Base-by-base conservation (phyloP, 495 filamentous ascomycete species). In the Aspergillus panamensis region DNA sequence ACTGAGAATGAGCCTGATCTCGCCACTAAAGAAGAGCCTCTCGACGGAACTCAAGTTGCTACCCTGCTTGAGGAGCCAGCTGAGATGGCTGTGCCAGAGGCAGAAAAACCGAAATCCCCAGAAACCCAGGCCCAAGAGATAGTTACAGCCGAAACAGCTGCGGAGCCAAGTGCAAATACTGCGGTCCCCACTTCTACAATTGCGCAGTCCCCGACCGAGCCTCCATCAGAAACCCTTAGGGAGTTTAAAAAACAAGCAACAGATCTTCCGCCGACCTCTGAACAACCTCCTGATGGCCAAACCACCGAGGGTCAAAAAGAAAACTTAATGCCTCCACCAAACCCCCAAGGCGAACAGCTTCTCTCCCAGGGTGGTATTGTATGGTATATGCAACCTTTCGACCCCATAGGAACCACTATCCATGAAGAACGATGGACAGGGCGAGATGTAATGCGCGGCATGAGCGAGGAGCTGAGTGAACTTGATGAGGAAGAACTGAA, bases 401-500 rank as follows among this genome's bases (percentile, higher is more conserved):
- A 93, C 37, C 89, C 87, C 0, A 67, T 82, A 51, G 91, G 93
- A 16, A 95, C 89, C 0, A 90, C 82, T 1, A 75, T 90, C 19
- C 74, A 87, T 62, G 87, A 91, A 50, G 88, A 92, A 72, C 80
- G 86, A 55, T 92, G 88, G 84, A 85, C 84, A 4, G 91, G 88
- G 12, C 79, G 86, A 17, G 88, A 91, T 49, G 83, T 88, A 8
- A 79, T 90, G 63, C 82, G 89, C 14, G 86, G 82, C 14, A 85
- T 92, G 76, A 92, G 89, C 57, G 92, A 94, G 68, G 89, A 93
- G 55, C 77, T 96, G 6, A 92, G 86, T 51, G 92, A 96, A 60
- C 82, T 96, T 63, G 91, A 93, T 54, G 92, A 95, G 48, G 91
- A 92, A 16, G 88, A 91, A 71, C 75, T 96, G 48, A 87, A 69